A percentile compares a stretch with the other conserved stretches of the same genome.
Evolutionary conservation across 768 basidiomycete species (phyloP).

Genomic region (Lactarius psammicola): DNA sequence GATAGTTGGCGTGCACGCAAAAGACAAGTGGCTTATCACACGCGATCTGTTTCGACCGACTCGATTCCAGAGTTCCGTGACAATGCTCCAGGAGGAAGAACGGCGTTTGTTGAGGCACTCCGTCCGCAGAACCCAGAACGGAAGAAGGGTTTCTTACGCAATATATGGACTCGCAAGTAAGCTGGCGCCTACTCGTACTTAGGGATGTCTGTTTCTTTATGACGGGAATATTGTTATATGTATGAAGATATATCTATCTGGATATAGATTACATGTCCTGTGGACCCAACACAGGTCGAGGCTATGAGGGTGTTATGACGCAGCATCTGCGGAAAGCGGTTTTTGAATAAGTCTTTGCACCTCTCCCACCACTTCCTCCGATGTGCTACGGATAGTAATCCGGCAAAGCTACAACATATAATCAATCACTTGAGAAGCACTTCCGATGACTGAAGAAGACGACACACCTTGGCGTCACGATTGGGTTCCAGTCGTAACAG

Average conservation of each 20-base stretch:
- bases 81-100: background rate
- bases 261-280: slow-evolving; percentile 22
- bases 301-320: slow-evolving; percentile 22
- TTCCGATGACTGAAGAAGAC: background rate
- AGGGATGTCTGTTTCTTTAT: background rate
- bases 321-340: slow-evolving; percentile 37
- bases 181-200: background rate
- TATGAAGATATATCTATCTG: slow-evolving; percentile 22
- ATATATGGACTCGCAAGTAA: slow-evolving; percentile 42
- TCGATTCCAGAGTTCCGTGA: slow-evolving; percentile 42
- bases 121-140: slow-evolving; percentile 31
- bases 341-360: slow-evolving; percentile 54
- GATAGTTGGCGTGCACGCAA: slow-evolving; percentile 13
- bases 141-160: slow-evolving; percentile 43
- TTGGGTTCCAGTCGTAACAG: slow-evolving; percentile 92
- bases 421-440: background rate
- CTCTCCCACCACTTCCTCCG: slow-evolving; percentile 79
- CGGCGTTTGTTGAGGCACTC: background rate
- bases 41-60: slow-evolving; percentile 57
- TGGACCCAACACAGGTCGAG: background rate
- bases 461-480: slow-evolving; percentile 83
- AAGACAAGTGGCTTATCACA: slow-evolving; percentile 35
- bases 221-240: slow-evolving; percentile 24
- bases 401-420: slow-evolving; percentile 68
- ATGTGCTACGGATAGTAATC: slow-evolving; percentile 91